A percentile compares a stretch with the other conserved stretches of the same genome.
These are phyloP conservation scores for Kwoniella shivajii DNA, from an alignment of 1,284 basidiomycete genomes.

Conservation along the genomic window DNA sequence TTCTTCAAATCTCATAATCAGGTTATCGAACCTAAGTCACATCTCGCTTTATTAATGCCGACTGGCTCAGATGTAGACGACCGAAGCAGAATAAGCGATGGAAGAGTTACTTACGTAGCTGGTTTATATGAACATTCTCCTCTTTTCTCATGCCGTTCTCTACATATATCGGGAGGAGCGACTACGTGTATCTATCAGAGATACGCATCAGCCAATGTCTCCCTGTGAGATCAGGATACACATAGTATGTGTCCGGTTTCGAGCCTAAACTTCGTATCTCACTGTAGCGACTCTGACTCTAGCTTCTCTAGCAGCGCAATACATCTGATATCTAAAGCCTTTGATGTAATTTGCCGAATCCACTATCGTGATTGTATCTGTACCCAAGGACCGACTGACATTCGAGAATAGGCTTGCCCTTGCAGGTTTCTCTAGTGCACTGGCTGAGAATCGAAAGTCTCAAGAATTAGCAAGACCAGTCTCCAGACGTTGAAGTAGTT, in stretches of 20 bases:
- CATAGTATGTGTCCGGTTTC: no score
- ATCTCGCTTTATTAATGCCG: background rate
- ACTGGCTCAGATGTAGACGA: background rate
- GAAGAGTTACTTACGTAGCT: constrained; percentile 66
- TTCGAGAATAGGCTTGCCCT: constrained; percentile 84
- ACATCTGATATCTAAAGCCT: constrained; percentile 93
- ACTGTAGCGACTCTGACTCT: constrained; percentile 86
- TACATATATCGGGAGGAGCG: constrained; percentile 75
- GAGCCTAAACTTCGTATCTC: no score
- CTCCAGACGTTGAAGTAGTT: no score
- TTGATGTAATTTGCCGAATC: constrained; percentile 97
- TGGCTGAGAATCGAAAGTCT: constrained; percentile 62
- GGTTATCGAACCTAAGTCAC: constrained; percentile 75
- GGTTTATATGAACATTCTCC: constrained; percentile 61
- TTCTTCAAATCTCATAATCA: constrained; percentile 88
- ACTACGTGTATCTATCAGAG: constrained; percentile 63
- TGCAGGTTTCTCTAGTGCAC: constrained; percentile 82
- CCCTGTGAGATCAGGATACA: no score
- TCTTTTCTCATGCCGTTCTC: constrained; percentile 68
- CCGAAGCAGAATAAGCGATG: background rate
- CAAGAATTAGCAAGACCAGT: background rate
- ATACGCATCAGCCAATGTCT: background rate
- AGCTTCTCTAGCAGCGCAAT: constrained; percentile 89
- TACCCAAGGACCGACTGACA: constrained; percentile 71
- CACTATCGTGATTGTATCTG: constrained; percentile 79